These are phyloP conservation scores for Neonectria magnoliae DNA, from an alignment of 2,329 filamentous ascomycete species.

Conservation along the genomic window DNA sequence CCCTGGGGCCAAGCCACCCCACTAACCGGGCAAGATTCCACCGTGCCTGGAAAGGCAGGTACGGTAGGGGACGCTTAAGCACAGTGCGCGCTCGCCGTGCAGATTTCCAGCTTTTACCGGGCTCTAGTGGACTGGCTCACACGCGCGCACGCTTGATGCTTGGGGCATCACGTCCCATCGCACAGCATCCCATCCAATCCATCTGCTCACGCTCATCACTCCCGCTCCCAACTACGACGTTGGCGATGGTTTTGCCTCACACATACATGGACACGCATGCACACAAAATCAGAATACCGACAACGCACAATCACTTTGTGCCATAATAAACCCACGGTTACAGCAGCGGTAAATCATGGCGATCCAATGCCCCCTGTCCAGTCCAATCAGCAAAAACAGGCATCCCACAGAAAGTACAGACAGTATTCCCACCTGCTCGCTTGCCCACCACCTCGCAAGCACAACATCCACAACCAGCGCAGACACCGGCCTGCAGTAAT, in stretches of 20 bases:
- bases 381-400: conserved; percentile 12
- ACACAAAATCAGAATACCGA: not conserved
- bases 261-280: conserved; percentile 12
- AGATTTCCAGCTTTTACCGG: not conserved
- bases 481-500: conserved; percentile 1
- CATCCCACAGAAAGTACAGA: not conserved
- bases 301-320: not conserved
- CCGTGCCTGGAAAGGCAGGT: conserved; percentile 13
- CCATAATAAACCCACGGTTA: conserved; percentile 3
- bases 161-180: conserved; percentile 10
- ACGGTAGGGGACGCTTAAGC: conserved; percentile 14
- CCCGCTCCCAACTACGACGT: conserved; percentile 6
- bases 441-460: not conserved
- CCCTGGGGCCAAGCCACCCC: conserved; percentile 1
- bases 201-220: conserved; percentile 15
- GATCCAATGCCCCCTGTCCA: not conserved
- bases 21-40: conserved; percentile 10
- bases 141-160: conserved; percentile 6
- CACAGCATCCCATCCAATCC: conserved; percentile 18
- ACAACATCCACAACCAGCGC: conserved; percentile 9
- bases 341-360: conserved; percentile 11
- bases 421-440: conserved; percentile 1
- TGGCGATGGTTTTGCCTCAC: conserved; percentile 12
- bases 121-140: conserved; percentile 15
- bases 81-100: conserved; percentile 18